Percentiles rank a stretch among this genome's conserved stretches.
These are phyloP conservation scores for Lyophyllum atratum DNA, from an alignment of 768 basidiomycete genomes.

Conservation along the genomic window DNA sequence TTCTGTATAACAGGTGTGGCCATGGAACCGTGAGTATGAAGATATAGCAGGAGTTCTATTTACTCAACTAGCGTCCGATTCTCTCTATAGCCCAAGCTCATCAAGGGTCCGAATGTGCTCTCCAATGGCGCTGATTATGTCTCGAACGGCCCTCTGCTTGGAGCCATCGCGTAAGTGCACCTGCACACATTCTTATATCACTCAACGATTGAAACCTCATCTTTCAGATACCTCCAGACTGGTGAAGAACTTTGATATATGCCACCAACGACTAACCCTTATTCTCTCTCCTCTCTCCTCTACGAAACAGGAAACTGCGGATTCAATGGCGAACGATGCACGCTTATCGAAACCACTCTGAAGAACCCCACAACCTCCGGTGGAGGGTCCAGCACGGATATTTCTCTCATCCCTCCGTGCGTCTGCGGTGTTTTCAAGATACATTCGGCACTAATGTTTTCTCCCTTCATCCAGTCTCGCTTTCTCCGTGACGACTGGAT, in stretches of 20 bases:
- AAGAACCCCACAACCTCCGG: conserved; percentile 31
- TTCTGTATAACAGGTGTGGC: conserved; percentile 27
- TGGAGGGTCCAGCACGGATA: conserved; percentile 34
- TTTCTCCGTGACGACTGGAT: conserved; percentile 42
- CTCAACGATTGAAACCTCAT: background rate
- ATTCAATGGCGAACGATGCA: conserved; percentile 41
- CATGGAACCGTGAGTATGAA: conserved; percentile 29
- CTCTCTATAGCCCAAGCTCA: conserved; percentile 27
- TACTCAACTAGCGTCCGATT: background rate
- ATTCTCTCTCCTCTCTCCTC: no score
- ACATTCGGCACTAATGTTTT: conserved; percentile 2
- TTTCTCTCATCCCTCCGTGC: conserved; percentile 44
- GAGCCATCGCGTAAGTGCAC: conserved; percentile 36
- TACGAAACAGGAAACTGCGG: conserved; percentile 31
- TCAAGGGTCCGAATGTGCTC: conserved; percentile 29
- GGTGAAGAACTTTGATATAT: conserved; percentile 11
- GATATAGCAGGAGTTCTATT: background rate
- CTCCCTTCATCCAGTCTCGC: conserved; percentile 28
- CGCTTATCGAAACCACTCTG: conserved; percentile 38
- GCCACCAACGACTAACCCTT: no score
- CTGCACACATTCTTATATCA: background rate
- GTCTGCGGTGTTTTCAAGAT: conserved; percentile 15
- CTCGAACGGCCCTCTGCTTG: conserved; percentile 26
- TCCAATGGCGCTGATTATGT: conserved; percentile 31
- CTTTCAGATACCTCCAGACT: conserved; percentile 30